Evolutionary conservation across 139 green algal genomes (phyloP), one percentile per base, ranked within the genome.

Genomic region (Chlamydomonas asymmetrica): DNA sequence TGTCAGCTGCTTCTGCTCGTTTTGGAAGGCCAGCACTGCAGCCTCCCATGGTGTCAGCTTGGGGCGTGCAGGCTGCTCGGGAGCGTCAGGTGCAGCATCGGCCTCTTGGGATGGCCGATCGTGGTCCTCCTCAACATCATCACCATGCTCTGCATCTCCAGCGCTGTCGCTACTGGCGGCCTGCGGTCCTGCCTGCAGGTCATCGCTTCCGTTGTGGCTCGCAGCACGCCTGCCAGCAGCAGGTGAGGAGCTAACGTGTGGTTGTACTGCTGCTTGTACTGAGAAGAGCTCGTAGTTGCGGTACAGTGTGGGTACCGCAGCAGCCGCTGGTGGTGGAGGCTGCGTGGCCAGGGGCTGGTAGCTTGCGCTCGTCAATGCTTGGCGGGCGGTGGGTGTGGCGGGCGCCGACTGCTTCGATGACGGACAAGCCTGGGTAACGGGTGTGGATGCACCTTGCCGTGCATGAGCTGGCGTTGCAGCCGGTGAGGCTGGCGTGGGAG

Each of bases 31-130:
- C 40, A 37, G 3, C 59, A 84, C 68, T 3, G 79, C 73, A 10
- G 79, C 79, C 50, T 84, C 79, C 67, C 70, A 62, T 23, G 49
- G 37, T 0, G 38, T 84, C 32, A 81, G 74, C 27, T 20, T n/a
- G 0, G 65, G 31, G 2, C 31, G 27, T 63, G 49, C 63, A 40
- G 63, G 7, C 27, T 27, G 16, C n/a, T 25, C 25, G 1, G 37
- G 25, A 6, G 27, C 73, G 31, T 20, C 61, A 61, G 18, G 38
- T 56, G 8, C 63, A 41, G 73, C 73, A n/a, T n/a, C n/a, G n/a
- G n/a, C n/a, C n/a, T n/a, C n/a, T n/a, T n/a, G n/a, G n/a, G n/a
- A n/a, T n/a, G n/a, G n/a, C n/a, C n/a, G 56, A 5, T 40, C 31
- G 16, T 25, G 57, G 18, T 63, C 61, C 9, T n/a, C 63, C 29